These are phyloP conservation scores for Fusarium odoratissimum DNA, from an alignment of 2,329 filamentous ascomycete genomes.

Conservation along the genomic window DNA sequence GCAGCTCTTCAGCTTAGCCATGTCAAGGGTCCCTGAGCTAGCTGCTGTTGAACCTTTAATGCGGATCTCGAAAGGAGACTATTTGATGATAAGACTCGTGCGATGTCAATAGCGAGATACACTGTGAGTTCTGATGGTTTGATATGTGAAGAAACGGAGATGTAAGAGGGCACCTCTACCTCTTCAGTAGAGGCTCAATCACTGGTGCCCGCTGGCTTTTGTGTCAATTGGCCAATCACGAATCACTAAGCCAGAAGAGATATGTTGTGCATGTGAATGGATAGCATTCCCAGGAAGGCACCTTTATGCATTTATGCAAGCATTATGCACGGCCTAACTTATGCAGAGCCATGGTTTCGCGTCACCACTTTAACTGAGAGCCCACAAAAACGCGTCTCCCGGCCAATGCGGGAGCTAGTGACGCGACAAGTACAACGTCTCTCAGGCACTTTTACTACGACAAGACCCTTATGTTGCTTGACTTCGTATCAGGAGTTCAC, in stretches of 20 bases:
- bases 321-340: rapidly evolving
- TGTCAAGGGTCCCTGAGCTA: background rate
- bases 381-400: constrained; percentile 46
- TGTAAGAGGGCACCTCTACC: no score
- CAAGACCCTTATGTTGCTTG: constrained; percentile 7
- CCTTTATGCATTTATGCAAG: background rate
- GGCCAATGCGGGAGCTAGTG: constrained; percentile 32
- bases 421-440: constrained; percentile 40
- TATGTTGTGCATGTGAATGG: background rate
- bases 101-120: background rate
- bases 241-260: background rate
- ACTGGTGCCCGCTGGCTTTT: background rate
- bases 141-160: background rate
- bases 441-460: constrained; percentile 8
- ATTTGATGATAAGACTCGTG: background rate
- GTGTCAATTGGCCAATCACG: background rate
- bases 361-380: constrained; percentile 43
- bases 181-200: background rate
- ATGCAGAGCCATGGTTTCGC: constrained; percentile 29
- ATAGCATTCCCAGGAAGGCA: background rate
- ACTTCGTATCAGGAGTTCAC: constrained; percentile 15
- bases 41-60: background rate
- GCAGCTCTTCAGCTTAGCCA: background rate
- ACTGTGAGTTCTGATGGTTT: background rate
- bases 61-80: background rate